Percentiles rank a stretch among this genome's conserved stretches.
These are phyloP conservation scores for Phalaenopsis aphrodite DNA, from an alignment of 106 monocot species.

Conservation along the genomic window DNA sequence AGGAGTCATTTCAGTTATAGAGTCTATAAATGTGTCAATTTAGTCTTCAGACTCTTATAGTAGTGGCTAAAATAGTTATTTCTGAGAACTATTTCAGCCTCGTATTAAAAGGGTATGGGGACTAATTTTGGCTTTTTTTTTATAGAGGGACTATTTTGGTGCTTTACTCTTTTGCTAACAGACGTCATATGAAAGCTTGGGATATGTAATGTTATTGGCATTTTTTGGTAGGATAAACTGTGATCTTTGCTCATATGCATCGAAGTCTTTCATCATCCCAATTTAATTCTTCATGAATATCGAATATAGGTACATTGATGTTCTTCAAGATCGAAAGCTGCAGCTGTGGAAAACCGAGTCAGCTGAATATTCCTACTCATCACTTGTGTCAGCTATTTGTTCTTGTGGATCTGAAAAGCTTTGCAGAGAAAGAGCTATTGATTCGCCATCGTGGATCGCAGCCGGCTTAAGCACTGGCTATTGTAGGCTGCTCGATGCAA, in stretches of 20 bases:
- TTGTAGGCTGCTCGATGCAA: constrained; percentile 81
- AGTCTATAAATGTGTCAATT: no score
- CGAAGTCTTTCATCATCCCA: neutral
- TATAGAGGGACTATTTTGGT: no score
- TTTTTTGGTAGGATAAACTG: neutral
- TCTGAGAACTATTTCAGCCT: no score
- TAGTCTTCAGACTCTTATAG: no score
- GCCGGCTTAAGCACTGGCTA: constrained; percentile 77
- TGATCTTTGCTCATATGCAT: neutral
- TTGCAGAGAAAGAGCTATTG: constrained; percentile 17
- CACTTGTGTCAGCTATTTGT: constrained; percentile 82
- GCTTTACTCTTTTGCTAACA: neutral
- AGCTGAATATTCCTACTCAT: constrained; percentile 60
- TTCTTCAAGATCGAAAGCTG: constrained; percentile 60
- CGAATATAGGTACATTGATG: constrained; percentile 72
- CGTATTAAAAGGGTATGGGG: no score
- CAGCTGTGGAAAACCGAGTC: constrained; percentile 81
- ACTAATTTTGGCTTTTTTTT: no score
- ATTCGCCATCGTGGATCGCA: constrained; percentile 52
- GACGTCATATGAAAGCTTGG: neutral
- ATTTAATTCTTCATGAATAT: neutral
- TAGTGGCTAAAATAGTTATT: no score
- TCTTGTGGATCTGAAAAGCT: constrained; percentile 60
- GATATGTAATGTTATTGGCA: neutral
- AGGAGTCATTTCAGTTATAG: no score